A percentile compares a stretch with the other conserved stretches of the same genome.
Evolutionary conservation across 2,329 filamentous ascomycete genomes (phyloP).

Genomic region (Ambrosiella xylebori): DNA sequence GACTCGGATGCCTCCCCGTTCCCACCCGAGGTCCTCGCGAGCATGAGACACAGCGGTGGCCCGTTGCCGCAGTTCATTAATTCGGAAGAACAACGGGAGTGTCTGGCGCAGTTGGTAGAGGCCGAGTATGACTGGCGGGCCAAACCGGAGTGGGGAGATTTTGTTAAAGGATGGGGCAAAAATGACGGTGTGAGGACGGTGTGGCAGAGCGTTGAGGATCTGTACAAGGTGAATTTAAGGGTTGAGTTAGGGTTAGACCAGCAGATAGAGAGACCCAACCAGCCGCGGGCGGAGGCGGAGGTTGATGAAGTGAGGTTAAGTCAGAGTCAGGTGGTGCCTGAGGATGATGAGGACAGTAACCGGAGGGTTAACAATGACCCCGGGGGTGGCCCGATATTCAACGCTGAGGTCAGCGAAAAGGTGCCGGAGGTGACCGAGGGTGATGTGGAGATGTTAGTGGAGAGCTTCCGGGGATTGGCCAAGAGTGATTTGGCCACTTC

Average conservation of each 20-base stretch:
- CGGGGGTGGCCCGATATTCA: no score
- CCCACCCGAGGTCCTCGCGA: slow-evolving; percentile 60
- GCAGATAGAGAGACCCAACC: background rate
- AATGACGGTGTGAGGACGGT: slow-evolving; percentile 53
- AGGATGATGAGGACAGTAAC: background rate
- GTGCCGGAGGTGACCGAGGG: background rate
- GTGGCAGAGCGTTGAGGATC: slow-evolving; percentile 69
- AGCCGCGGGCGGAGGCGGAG: slow-evolving; percentile 24
- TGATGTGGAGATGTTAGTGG: background rate
- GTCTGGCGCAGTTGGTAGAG: slow-evolving; percentile 43
- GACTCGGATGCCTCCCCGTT: slow-evolving; percentile 27
- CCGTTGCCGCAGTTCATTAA: slow-evolving; percentile 60
- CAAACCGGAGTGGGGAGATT: slow-evolving; percentile 42
- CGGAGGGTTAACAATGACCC: background rate
- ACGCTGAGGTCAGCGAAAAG: background rate
- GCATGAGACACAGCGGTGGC: slow-evolving; percentile 64
- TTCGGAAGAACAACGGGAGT: slow-evolving; percentile 61
- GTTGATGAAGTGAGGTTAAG: slow-evolving; percentile 46
- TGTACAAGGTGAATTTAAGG: slow-evolving; percentile 53
- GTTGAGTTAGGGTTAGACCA: slow-evolving; percentile 27
- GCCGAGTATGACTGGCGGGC: slow-evolving; percentile 41
- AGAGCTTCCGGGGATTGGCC: slow-evolving; percentile 22
- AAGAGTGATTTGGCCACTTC: slow-evolving; percentile 24
- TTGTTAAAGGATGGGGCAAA: slow-evolving; percentile 36
- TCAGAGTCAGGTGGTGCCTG: background rate